A percentile compares a stretch with the other conserved stretches of the same genome.
Evolutionary conservation across 2,329 filamentous ascomycete species (phyloP).

Genomic region (Trichoderma koningii): DNA sequence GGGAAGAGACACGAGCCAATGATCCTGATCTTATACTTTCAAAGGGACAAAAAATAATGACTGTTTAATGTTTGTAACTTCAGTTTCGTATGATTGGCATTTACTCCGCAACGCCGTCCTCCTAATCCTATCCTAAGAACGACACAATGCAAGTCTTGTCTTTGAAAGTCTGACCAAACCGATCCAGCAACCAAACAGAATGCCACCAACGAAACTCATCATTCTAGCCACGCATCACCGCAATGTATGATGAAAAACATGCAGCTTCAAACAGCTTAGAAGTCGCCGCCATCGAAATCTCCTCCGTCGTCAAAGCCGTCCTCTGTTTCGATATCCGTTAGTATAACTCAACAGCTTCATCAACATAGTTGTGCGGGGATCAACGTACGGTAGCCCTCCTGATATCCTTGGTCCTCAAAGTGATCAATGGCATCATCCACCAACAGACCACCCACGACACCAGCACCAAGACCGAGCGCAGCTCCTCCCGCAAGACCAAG

Average conservation of each 20-base stretch:
- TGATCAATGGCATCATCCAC: constrained; percentile 69
- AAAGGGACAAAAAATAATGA: neutral
- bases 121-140: constrained; percentile 2
- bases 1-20: neutral
- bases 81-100: constrained; percentile 10
- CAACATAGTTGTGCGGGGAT: too few relatives aligned
- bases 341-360: neutral
- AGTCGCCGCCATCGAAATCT: constrained; percentile 32
- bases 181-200: constrained; percentile 2
- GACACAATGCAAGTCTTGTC: neutral
- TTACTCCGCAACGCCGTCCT: constrained; percentile 20
- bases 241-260: neutral
- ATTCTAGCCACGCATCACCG: neutral
- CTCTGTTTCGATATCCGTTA: constrained; percentile 8
- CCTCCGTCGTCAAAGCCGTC: constrained; percentile 37
- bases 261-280: constrained; percentile 19
- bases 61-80: neutral
- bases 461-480: constrained; percentile 77
- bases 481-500: constrained; percentile 73
- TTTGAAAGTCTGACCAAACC: neutral
- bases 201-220: neutral
- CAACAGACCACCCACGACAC: constrained; percentile 75
- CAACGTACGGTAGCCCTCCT: constrained; percentile 47
- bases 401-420: constrained; percentile 59
- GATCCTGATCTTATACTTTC: neutral